Evolutionary conservation across 345 rosid species (phyloP).

Genomic region (Brassica carinata): DNA sequence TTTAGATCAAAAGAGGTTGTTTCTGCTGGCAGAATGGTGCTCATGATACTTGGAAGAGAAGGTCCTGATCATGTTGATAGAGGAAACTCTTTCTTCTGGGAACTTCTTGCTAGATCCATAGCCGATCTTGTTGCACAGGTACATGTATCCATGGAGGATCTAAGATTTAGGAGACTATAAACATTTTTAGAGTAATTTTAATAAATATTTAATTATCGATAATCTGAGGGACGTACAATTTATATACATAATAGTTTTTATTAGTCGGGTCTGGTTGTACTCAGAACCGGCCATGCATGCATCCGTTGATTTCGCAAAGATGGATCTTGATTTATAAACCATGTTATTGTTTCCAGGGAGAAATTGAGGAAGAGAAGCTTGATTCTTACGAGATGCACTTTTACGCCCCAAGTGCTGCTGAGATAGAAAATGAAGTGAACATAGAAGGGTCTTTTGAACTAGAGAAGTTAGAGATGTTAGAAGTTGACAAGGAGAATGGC

Average conservation of each 20-base stretch:
- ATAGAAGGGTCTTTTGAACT: constrained; percentile 63
- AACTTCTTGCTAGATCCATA: constrained; percentile 63
- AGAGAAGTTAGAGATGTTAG: constrained; percentile 57
- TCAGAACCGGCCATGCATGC: not conserved
- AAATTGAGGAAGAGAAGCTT: constrained; percentile 62
- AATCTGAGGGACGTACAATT: no score
- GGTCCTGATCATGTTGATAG: constrained; percentile 67
- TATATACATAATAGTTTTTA: no score
- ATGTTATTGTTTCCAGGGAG: constrained; percentile 49
- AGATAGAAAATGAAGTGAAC: constrained; percentile 61
- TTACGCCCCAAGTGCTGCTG: constrained; percentile 70
- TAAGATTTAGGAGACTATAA: no score
- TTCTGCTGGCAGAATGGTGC: constrained; percentile 65
- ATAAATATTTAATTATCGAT: no score
- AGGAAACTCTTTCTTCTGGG: constrained; percentile 89
- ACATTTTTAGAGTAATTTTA: no score
- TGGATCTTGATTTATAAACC: constrained; percentile 7
- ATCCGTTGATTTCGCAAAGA: not conserved
- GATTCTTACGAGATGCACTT: constrained; percentile 76
- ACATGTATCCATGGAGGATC: not conserved
- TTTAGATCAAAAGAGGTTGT: constrained; percentile 64
- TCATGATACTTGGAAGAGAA: constrained; percentile 68
- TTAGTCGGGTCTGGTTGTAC: no score
- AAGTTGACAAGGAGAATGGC: constrained; percentile 38
- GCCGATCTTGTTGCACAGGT: constrained; percentile 61